Evolutionary conservation across 2,329 filamentous ascomycete genomes (phyloP), one percentile per base, ranked within the genome.

Genomic region (Sclerotinia trifoliorum): DNA sequence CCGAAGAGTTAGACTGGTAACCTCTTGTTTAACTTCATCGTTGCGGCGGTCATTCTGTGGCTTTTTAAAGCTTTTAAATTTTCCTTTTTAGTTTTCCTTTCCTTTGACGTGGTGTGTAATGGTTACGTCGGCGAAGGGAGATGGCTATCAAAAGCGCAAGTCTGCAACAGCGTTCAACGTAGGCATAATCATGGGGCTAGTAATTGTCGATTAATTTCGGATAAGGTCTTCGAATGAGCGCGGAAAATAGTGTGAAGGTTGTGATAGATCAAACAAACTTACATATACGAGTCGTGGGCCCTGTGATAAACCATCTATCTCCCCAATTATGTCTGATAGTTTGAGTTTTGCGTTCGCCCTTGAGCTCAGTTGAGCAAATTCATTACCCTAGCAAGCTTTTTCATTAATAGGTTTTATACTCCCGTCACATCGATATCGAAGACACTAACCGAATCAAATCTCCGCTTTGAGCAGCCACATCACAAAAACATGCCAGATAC

Each of bases 271-370:
- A 51, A 62, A n/a, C 13, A 2, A 26, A 62, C 17, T 13, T 42
- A 42, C 39, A 42, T 42, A 1, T 42, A 42, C 13, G 39, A 5
- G 13, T 42, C 17, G 5, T 42, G 5, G 5, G 39, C 1, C 39
- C 39, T 15, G 39, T 17, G 39, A 42, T 42, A 1, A 42, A 42
- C 39, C 39, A 42, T 42, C 3, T 17, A 42, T 17, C 17, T 42
- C 39, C 15, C 13, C 1, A 2, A 15, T 10, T 2, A 26, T 0
- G 24, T 13, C 39, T 8, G n/a, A 51, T 0, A 7, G 19, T 0
- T 2, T 51, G 29, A 48, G 6, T 19, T 13, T 1, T 39, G n/a
- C 8, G 2, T 42, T n/a, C 15, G 7, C 6, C 11, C 13, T 2
- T 39, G 4, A 39, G 60, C 60, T 19, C 32, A 51, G 17, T 6